Evolutionary conservation across 768 basidiomycete species (phyloP).

Genomic region (Gelatoporia subvermispora): DNA sequence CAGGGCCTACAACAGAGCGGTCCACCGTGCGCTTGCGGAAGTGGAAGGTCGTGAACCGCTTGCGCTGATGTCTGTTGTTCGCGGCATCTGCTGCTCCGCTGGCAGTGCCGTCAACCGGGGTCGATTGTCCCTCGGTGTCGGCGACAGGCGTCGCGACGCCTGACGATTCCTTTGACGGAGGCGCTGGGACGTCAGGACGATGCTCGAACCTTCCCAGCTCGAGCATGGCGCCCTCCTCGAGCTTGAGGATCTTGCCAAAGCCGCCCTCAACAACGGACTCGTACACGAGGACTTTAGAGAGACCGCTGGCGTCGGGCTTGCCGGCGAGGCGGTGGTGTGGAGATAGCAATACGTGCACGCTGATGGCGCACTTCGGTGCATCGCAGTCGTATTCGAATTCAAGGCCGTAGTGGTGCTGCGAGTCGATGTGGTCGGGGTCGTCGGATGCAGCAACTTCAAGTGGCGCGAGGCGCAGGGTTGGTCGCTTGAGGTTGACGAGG

Average conservation of each 20-base stretch:
- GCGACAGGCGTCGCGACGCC: constrained; percentile 4
- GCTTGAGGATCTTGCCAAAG: constrained; percentile 66
- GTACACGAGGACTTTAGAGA: constrained; percentile 53
- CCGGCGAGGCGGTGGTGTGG: constrained; percentile 54
- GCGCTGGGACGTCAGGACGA: constrained; percentile 5
- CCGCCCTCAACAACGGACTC: constrained; percentile 74
- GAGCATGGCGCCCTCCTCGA: constrained; percentile 75
- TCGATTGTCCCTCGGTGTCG: constrained; percentile 9
- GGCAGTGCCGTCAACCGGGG: constrained; percentile 7
- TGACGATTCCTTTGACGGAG: constrained; percentile 1
- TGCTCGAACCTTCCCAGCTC: constrained; percentile 77
- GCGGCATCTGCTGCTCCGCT: constrained; percentile 19
- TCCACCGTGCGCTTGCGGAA: constrained; percentile 56
- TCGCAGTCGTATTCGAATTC: constrained; percentile 94
- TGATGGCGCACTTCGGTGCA: constrained; percentile 77
- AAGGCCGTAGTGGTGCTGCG: constrained; percentile 66
- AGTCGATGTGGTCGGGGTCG: constrained; percentile 40
- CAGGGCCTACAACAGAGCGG: constrained; percentile 65
- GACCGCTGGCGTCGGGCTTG: constrained; percentile 16
- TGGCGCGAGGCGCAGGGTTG: constrained; percentile 75
- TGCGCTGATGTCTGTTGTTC: constrained; percentile 19
- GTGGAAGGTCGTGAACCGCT: constrained; percentile 61
- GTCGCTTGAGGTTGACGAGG: constrained; percentile 89
- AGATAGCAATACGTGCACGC: constrained; percentile 69
- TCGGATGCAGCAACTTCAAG: constrained; percentile 39